Percentiles rank a stretch among this genome's conserved stretches.
These are phyloP conservation scores for Tetracentron sinense DNA, from an alignment of 164 flowering plant species.

Conservation along the genomic window DNA sequence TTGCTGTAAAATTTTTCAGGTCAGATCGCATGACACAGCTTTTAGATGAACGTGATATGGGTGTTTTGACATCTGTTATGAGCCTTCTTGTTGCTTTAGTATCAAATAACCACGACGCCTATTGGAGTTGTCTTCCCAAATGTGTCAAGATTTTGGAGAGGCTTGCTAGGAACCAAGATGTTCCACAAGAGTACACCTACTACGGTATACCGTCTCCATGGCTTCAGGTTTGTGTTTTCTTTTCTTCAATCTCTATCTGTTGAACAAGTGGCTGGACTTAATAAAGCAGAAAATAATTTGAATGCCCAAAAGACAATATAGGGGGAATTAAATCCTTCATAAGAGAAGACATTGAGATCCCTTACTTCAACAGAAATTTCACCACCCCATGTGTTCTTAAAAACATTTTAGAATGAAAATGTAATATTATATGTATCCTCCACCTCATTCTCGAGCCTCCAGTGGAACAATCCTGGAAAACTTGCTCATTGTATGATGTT, in stretches of 20 bases:
- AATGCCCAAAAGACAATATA: too few species aligned
- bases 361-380: neutral
- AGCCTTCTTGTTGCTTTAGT: constrained; percentile 97
- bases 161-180: constrained; percentile 91
- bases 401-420: neutral
- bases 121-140: constrained; percentile 97
- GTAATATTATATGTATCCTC: neutral
- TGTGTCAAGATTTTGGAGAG: constrained; percentile 93
- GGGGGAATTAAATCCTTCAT: neutral
- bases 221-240: constrained; percentile 86
- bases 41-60: constrained; percentile 97
- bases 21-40: constrained; percentile 97
- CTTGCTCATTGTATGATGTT: neutral
- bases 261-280: too few species aligned
- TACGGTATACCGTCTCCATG: constrained; percentile 99
- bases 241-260: neutral
- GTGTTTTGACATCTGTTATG: constrained; percentile 97
- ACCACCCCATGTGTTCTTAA: neutral
- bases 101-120: constrained; percentile 83
- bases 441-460: neutral
- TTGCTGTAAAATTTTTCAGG: constrained; percentile 41
- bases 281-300: too few species aligned
- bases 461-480: neutral
- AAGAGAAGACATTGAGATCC: neutral
- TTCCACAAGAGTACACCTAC: constrained; percentile 97